phyloP scores from a whole-genome alignment of 192 early-diverging fungal species.

The Entomortierella beljakovae region DNA sequence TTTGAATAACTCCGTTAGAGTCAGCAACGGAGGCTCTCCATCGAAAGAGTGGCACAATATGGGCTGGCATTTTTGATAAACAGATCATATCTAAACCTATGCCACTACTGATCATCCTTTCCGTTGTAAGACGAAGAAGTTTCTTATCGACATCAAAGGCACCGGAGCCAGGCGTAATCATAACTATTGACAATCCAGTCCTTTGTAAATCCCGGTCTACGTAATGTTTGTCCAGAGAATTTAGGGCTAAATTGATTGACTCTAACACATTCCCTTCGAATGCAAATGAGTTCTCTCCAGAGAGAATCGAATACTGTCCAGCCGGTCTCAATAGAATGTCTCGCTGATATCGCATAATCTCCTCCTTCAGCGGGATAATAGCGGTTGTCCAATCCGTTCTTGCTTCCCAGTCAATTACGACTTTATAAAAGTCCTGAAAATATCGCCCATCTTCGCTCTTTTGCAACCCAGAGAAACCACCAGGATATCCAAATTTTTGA shows the following conservation, averaged over 20 bases:
- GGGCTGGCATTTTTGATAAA: slow-evolving; percentile 86
- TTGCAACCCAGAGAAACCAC: slow-evolving; percentile 43
- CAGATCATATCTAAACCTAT: slow-evolving; percentile 94
- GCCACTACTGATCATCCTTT: slow-evolving; percentile 94
- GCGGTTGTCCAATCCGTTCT: slow-evolving; percentile 78
- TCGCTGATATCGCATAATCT: slow-evolving; percentile 79
- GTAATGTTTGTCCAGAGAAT: slow-evolving; percentile 93
- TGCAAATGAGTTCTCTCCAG: slow-evolving; percentile 85
- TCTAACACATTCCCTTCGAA: slow-evolving; percentile 96
- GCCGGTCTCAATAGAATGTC: slow-evolving; percentile 70
- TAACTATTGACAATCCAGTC: slow-evolving; percentile 89
- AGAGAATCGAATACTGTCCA: slow-evolving; percentile 64
- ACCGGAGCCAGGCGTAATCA: slow-evolving; percentile 92
- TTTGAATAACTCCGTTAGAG: slow-evolving; percentile 14
- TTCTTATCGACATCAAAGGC: slow-evolving; percentile 89
- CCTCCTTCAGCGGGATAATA: slow-evolving; percentile 74
- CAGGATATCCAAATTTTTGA: slow-evolving; percentile 39
- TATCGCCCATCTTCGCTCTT: slow-evolving; percentile 67
- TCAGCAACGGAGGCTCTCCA: slow-evolving; percentile 51
- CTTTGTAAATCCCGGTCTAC: slow-evolving; percentile 94
- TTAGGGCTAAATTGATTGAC: slow-evolving; percentile 95
- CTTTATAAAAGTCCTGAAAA: slow-evolving; percentile 96
- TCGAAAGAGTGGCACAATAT: slow-evolving; percentile 89
- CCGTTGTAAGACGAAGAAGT: slow-evolving; percentile 90
- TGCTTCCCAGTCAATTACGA: slow-evolving; percentile 93